A percentile compares a stretch with the other conserved stretches of the same genome.
These are phyloP conservation scores for Allium sativum DNA, from an alignment of 106 monocot species.

Conservation along the genomic window DNA sequence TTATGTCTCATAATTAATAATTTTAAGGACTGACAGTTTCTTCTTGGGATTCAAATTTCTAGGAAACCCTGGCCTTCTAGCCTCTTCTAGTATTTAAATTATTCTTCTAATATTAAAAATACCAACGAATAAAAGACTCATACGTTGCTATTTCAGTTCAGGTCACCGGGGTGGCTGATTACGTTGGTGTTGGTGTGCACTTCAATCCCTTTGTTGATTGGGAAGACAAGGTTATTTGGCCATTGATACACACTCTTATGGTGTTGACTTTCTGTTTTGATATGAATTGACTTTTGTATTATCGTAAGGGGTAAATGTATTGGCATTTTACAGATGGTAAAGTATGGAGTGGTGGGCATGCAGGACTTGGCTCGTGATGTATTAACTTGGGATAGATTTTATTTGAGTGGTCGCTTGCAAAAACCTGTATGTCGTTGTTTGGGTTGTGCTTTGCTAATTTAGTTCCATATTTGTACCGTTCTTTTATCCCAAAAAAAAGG, in stretches of 20 bases:
- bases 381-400: constrained; percentile 72
- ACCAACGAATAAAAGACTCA: background rate
- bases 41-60: no score
- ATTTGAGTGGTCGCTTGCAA: constrained; percentile 86
- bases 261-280: background rate
- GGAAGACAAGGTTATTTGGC: constrained; percentile 48
- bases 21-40: no score
- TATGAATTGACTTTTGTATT: background rate
- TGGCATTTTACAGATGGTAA: constrained; percentile 50
- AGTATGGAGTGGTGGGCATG: constrained; percentile 91
- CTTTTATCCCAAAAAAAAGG: no score
- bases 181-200: constrained; percentile 77
- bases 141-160: constrained; percentile 8
- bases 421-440: constrained; percentile 85
- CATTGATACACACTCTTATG: background rate
- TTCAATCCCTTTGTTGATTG: constrained; percentile 95
- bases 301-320: background rate
- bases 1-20: no score
- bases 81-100: no score
- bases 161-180: constrained; percentile 61
- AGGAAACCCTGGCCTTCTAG: no score
- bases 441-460: constrained; percentile 34
- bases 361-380: constrained; percentile 76
- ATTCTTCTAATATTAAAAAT: no score
- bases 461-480: constrained; percentile 3